phyloP scores from a whole-genome alignment of 495 filamentous ascomycete genomes.

The Massariosphaeria phaeospora region DNA sequence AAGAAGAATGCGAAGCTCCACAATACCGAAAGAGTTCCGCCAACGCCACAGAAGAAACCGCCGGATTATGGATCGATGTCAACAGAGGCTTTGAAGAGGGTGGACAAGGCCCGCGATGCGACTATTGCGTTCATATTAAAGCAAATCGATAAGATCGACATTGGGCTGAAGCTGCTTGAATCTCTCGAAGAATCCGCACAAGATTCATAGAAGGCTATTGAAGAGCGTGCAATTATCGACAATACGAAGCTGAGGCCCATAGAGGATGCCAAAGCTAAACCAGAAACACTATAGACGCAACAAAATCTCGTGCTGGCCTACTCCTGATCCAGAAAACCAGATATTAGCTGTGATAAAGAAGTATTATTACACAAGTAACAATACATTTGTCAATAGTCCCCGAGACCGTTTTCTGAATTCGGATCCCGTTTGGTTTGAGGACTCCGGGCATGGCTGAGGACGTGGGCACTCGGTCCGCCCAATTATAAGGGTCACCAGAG shows the following conservation, averaged over 20 bases:
- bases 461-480: no score
- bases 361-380: no score
- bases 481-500: no score
- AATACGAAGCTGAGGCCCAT: neutral
- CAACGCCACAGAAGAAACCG: constrained; percentile 28
- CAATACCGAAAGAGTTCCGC: constrained; percentile 9
- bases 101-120: constrained; percentile 45
- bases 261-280: neutral
- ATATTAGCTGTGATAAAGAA: no score
- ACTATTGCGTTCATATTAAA: constrained; percentile 44
- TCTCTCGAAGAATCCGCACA: constrained; percentile 10
- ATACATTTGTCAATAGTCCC: no score
- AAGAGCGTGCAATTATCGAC: constrained; percentile 31
- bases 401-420: no score
- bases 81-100: constrained; percentile 34
- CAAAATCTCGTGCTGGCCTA: no score
- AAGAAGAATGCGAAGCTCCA: constrained; percentile 34
- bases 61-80: constrained; percentile 39
- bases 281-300: no score
- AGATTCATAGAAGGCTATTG: constrained; percentile 4
- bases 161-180: constrained; percentile 10
- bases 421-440: no score
- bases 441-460: no score
- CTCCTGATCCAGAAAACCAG: no score
- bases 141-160: constrained; percentile 44